Conservation (phyloP, 352 stramenopile genomes). For the Phytophthora vignae region DNA sequence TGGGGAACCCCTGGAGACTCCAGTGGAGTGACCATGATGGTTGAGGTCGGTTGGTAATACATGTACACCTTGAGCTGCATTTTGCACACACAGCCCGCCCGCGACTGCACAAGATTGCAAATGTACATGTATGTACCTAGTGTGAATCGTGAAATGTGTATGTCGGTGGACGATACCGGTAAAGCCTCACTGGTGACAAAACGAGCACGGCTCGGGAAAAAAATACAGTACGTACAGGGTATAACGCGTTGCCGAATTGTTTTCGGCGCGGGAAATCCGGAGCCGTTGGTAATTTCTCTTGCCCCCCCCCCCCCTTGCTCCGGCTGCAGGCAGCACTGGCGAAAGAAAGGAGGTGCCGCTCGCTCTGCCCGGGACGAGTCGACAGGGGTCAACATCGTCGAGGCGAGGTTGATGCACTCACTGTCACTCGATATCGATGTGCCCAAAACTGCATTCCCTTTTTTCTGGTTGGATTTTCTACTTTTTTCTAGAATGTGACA, state of each 20-base stretch:
- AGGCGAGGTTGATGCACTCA: neutral
- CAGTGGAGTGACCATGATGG: neutral
- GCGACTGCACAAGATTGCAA: slow-evolving; percentile 2
- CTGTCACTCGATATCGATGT: neutral
- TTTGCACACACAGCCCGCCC: neutral
- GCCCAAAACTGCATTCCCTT: slow-evolving; percentile 3
- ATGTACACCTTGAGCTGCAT: neutral
- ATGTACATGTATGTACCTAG: no score
- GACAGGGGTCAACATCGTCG: neutral
- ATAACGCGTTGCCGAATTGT: neutral
- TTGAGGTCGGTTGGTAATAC: neutral
- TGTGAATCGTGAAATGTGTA: neutral
- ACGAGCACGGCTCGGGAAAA: neutral
- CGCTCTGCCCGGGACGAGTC: neutral
- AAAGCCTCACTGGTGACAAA: neutral
- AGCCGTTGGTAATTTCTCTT: neutral
- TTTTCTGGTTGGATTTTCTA: slow-evolving; percentile 14
- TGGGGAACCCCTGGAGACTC: no score
- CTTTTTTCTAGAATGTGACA: slow-evolving; percentile 19
- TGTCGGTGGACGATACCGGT: neutral
- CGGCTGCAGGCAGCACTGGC: neutral
- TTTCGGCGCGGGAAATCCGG: neutral
- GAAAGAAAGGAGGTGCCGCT: neutral
- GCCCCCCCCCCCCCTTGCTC: neutral
- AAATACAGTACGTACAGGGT: neutral